phyloP scores from a whole-genome alignment of 805 yeast genomes.

The Yamadazyma akitaensis region DNA sequence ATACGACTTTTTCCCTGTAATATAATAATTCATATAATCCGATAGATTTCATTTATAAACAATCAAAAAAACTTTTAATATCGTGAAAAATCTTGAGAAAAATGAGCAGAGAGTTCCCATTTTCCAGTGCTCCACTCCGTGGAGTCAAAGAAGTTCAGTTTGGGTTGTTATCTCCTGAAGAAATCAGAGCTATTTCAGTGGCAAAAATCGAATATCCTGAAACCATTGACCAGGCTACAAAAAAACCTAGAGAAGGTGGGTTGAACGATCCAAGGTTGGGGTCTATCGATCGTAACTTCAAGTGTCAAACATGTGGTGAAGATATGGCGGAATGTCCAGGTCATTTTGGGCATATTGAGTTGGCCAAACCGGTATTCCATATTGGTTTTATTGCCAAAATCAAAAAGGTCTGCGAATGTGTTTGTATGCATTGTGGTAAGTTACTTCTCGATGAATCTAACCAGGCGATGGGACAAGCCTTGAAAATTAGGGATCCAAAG shows the following conservation, averaged over 20 bases:
- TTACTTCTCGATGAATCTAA: constrained; percentile 80
- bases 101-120: constrained; percentile 65
- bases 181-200: constrained; percentile 90
- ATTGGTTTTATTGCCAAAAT: constrained; percentile 95
- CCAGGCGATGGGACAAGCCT: constrained; percentile 80
- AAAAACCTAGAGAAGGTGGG: constrained; percentile 95
- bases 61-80: constrained; percentile 3
- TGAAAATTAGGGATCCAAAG: constrained; percentile 88
- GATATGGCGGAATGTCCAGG: constrained; percentile 99
- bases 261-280: constrained; percentile 96
- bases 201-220: constrained; percentile 98
- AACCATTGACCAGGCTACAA: constrained; percentile 97
- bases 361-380: constrained; percentile 98
- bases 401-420: constrained; percentile 92
- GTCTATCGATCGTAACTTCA: constrained; percentile 92
- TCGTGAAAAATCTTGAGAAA: constrained; percentile 10
- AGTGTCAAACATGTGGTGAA: constrained; percentile 99
- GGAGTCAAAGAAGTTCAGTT: constrained; percentile 98
- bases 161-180: constrained; percentile 97
- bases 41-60: constrained; percentile 11
- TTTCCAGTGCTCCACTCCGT: constrained; percentile 97
- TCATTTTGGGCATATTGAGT: constrained; percentile 97
- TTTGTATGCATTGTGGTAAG: constrained; percentile 99
- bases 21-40: constrained; percentile 5
- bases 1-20: constrained; percentile 3